Conservation (phyloP, 768 basidiomycete species). For the Trametes meyenii region DNA sequence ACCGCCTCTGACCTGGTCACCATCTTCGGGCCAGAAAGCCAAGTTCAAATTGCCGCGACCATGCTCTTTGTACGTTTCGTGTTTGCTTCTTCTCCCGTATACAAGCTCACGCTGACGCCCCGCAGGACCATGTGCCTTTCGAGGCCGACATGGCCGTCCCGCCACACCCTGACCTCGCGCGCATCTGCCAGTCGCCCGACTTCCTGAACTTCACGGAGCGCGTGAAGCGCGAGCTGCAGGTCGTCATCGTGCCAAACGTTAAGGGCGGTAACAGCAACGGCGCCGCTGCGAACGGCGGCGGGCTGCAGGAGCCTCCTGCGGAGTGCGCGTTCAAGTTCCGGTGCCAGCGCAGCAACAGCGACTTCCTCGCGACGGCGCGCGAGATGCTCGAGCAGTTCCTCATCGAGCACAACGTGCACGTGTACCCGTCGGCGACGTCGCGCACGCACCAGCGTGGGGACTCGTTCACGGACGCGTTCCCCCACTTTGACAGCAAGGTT, state of each 20-base stretch:
- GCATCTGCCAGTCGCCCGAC: slow-evolving; percentile 76
- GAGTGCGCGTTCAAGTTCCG: slow-evolving; percentile 95
- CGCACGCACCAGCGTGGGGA: slow-evolving; percentile 85
- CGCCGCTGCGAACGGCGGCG: slow-evolving; percentile 45
- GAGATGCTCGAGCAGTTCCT: slow-evolving; percentile 95
- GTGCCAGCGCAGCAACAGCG: slow-evolving; percentile 93
- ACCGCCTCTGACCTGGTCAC: slow-evolving; percentile 91
- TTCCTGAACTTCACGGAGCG: slow-evolving; percentile 86
- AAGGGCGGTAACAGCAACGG: slow-evolving; percentile 41
- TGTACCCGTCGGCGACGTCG: slow-evolving; percentile 78
- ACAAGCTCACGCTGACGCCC: slow-evolving; percentile 5
- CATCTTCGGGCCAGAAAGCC: slow-evolving; percentile 97
- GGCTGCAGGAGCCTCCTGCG: slow-evolving; percentile 56
- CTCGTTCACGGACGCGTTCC: slow-evolving; percentile 93
- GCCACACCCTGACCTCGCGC: slow-evolving; percentile 75
- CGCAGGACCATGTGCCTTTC: slow-evolving; percentile 92
- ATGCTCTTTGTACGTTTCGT: slow-evolving; percentile 64
- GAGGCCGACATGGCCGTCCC: slow-evolving; percentile 95
- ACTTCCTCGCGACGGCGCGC: slow-evolving; percentile 85
- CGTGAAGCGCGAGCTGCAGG: slow-evolving; percentile 92
- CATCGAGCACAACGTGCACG: slow-evolving; percentile 78
- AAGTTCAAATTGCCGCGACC: slow-evolving; percentile 94
- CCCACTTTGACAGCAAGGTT: slow-evolving; percentile 95
- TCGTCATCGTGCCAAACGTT: slow-evolving; percentile 83
- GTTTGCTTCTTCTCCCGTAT: background rate